Percentiles rank a stretch among this genome's conserved stretches.
Conservation (phyloP, 192 early-diverging fungal species). For the Allomyces arbusculus region DNA sequence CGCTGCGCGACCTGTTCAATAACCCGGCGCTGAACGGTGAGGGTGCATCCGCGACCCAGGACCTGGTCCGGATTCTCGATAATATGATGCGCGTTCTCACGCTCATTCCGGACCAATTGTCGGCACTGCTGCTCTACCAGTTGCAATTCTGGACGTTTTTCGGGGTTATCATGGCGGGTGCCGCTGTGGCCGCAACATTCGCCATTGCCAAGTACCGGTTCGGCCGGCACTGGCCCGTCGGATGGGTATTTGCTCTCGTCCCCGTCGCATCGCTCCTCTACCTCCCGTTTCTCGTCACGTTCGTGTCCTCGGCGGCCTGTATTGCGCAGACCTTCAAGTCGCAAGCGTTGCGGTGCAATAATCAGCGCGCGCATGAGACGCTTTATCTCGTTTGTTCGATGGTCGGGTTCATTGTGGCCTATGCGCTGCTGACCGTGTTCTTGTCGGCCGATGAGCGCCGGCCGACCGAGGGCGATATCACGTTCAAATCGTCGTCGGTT, state of each 20-base stretch:
- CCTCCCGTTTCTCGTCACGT: slow-evolving; percentile 27
- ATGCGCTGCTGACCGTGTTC: slow-evolving; percentile 43
- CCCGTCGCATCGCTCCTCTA: slow-evolving; percentile 27
- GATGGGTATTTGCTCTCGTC: slow-evolving; percentile 6
- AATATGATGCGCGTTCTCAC: neutral
- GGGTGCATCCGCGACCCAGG: neutral
- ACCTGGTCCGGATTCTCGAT: neutral
- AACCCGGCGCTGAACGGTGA: neutral
- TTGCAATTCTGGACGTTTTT: neutral
- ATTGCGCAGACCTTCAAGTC: slow-evolving; percentile 13
- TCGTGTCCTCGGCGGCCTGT: slow-evolving; percentile 28
- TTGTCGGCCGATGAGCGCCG: slow-evolving; percentile 49
- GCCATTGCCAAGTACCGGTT: neutral
- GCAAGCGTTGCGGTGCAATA: neutral
- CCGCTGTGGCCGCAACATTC: neutral
- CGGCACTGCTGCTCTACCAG: neutral
- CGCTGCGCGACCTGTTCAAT: slow-evolving; percentile 41
- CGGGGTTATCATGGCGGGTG: neutral
- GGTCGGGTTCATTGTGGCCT: slow-evolving; percentile 37
- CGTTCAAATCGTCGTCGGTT: slow-evolving; percentile 47
- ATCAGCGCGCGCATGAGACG: slow-evolving; percentile 10
- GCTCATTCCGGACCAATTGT: neutral
- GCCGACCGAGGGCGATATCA: slow-evolving; percentile 45
- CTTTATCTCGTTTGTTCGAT: slow-evolving; percentile 37
- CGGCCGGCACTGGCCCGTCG: neutral